These are phyloP conservation scores for Chrysochromulina parva DNA, from an alignment of 78 protist species.

Conservation along the genomic window DNA sequence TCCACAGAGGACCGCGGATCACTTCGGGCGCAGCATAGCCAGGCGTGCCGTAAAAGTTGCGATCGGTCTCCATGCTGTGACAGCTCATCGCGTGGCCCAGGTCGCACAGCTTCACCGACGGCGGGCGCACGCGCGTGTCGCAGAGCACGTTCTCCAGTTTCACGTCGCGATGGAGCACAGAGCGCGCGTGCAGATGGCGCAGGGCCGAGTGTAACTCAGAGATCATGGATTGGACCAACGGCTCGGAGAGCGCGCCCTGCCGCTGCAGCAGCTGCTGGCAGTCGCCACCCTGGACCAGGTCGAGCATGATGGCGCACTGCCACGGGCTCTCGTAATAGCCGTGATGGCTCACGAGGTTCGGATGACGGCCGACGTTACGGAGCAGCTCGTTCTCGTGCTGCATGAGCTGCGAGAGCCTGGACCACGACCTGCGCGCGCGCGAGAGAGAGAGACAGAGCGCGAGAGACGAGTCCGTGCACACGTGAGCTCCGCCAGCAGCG, in stretches of 20 bases:
- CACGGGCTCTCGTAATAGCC: background rate
- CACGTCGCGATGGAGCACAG: background rate
- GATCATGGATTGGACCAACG: background rate
- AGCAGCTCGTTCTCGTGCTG: background rate
- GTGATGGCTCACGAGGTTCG: background rate
- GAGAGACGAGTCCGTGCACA: too few relatives aligned
- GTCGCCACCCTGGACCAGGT: background rate
- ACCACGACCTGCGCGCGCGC: background rate
- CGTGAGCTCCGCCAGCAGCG: too few relatives aligned
- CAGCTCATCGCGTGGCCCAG: background rate
- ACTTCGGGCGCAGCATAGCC: background rate
- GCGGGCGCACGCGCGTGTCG: too few relatives aligned
- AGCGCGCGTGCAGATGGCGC: background rate
- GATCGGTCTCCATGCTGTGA: background rate
- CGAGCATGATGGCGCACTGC: background rate
- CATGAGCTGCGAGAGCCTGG: background rate
- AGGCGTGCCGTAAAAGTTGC: background rate
- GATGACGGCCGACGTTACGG: background rate
- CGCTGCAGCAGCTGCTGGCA: background rate
- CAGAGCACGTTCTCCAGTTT: conserved; percentile 1
- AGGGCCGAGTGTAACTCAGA: background rate
- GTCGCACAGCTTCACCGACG: background rate
- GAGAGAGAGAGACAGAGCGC: too few relatives aligned
- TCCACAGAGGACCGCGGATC: background rate
- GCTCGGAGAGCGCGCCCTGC: background rate